These are phyloP conservation scores for Sporobolomyces roseus DNA, from an alignment of 768 basidiomycete genomes.

Conservation along the genomic window DNA sequence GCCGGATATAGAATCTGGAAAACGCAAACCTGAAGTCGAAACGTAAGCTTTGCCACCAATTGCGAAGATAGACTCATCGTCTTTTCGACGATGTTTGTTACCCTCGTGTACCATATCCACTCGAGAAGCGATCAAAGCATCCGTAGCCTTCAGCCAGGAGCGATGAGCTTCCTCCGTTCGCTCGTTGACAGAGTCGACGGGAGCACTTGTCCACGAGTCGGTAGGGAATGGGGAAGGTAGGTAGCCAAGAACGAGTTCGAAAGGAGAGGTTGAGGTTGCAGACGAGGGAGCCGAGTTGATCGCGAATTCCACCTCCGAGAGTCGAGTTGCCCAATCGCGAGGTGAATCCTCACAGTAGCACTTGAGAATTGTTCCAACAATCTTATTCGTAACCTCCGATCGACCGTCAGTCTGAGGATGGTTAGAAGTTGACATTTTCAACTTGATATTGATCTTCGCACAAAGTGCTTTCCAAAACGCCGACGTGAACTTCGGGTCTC, in stretches of 20 bases:
- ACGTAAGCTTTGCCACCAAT: slow-evolving; percentile 1
- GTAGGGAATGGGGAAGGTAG: background rate
- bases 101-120: slow-evolving; percentile 13
- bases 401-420: slow-evolving; percentile 54
- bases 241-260: slow-evolving; percentile 50
- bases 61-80: background rate
- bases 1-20: background rate
- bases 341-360: slow-evolving; percentile 33
- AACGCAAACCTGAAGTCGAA: background rate
- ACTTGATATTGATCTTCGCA: slow-evolving; percentile 45
- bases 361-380: slow-evolving; percentile 22
- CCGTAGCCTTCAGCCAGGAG: background rate
- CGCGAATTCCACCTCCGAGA: slow-evolving; percentile 51
- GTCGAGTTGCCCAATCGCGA: slow-evolving; percentile 46
- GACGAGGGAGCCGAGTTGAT: slow-evolving; percentile 50
- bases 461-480: slow-evolving; percentile 52
- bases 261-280: slow-evolving; percentile 50
- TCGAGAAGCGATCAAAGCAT: slow-evolving; percentile 12
- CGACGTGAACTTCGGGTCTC: slow-evolving; percentile 53
- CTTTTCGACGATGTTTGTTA: slow-evolving; percentile 3
- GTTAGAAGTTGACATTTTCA: slow-evolving; percentile 51
- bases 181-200: background rate
- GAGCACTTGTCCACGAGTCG: background rate
- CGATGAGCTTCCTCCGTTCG: background rate
- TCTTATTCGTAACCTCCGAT: slow-evolving; percentile 49